A percentile compares a stretch with the other conserved stretches of the same genome.
Evolutionary conservation across 768 basidiomycete species (phyloP).

Genomic region (Collybia nuda): DNA sequence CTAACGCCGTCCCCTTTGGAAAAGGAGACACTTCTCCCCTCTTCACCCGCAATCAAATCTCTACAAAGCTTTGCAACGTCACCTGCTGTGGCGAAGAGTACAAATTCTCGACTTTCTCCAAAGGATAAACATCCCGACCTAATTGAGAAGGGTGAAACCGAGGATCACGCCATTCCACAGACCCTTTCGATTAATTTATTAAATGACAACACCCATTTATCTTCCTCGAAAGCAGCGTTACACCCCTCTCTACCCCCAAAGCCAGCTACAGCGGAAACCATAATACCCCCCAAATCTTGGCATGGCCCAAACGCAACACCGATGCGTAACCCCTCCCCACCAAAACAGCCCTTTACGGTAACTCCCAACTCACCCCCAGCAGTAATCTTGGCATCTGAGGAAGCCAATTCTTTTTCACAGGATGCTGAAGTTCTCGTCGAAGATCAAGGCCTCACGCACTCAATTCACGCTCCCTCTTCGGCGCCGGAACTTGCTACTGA

Average conservation of each 20-base stretch:
- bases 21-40: not conserved
- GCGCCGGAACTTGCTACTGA: slow-evolving; percentile 8
- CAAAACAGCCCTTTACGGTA: not conserved
- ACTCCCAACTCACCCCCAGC: not conserved
- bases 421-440: slow-evolving; percentile 2
- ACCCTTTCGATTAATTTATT: too few relatives aligned
- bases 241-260: slow-evolving; percentile 17
- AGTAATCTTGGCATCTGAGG: not conserved
- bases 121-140: not conserved
- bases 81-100: too few relatives aligned
- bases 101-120: not conserved
- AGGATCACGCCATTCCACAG: not conserved
- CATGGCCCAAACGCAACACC: slow-evolving; percentile 5
- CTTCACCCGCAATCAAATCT: too few relatives aligned
- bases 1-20: slow-evolving; percentile 12
- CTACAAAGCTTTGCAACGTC: too few relatives aligned
- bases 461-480: slow-evolving; percentile 13
- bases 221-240: slow-evolving; percentile 10
- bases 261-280: slow-evolving; percentile 6
- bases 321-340: slow-evolving; percentile 4
- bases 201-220: slow-evolving; percentile 6
- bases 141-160: not conserved
- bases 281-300: slow-evolving; percentile 2
- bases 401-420: not conserved
- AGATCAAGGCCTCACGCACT: slow-evolving; percentile 19